Evolutionary conservation across 1,139 yeast genomes (phyloP).

Genomic region (Sugiyamaella grinbergsii): DNA sequence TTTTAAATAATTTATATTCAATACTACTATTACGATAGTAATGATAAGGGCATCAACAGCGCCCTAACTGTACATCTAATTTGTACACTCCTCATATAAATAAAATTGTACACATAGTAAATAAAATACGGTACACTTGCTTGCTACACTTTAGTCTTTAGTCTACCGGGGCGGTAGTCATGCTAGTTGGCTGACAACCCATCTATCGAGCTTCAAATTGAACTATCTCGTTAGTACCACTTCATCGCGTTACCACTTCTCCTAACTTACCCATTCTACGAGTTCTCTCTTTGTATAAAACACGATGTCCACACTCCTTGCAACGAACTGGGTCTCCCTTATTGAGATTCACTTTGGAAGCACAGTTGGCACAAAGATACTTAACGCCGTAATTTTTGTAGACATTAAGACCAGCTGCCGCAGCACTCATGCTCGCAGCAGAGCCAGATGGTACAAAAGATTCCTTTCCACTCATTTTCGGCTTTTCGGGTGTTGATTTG

Average conservation of each 20-base stretch:
- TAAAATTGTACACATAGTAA: too few species aligned
- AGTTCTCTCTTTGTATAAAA: constrained; percentile 93
- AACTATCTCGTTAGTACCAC: constrained; percentile 38
- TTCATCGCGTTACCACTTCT: constrained; percentile 14
- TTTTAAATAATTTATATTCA: too few species aligned
- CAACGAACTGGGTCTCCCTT: constrained; percentile 98
- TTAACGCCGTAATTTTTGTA: constrained; percentile 84
- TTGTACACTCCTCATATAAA: too few species aligned
- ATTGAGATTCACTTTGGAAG: constrained; percentile 81
- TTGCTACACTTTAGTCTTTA: too few species aligned
- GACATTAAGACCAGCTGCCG: constrained; percentile 68
- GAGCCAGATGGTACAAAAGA: constrained; percentile 85
- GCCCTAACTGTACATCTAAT: too few species aligned
- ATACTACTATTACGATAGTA: too few species aligned
- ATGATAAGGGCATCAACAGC: not conserved
- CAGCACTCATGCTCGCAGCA: constrained; percentile 64
- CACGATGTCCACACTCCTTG: constrained; percentile 98
- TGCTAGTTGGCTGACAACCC: too few species aligned
- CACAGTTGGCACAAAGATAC: constrained; percentile 96
- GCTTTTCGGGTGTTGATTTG: not conserved
- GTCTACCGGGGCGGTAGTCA: too few species aligned
- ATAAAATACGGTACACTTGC: too few species aligned
- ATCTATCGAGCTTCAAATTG: constrained; percentile 66
- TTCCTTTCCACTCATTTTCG: constrained; percentile 57
- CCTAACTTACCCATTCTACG: constrained; percentile 74